Percentiles rank a stretch among this genome's conserved stretches.
Conservation (phyloP, 768 basidiomycete genomes). For the Pluteus cervinus region DNA sequence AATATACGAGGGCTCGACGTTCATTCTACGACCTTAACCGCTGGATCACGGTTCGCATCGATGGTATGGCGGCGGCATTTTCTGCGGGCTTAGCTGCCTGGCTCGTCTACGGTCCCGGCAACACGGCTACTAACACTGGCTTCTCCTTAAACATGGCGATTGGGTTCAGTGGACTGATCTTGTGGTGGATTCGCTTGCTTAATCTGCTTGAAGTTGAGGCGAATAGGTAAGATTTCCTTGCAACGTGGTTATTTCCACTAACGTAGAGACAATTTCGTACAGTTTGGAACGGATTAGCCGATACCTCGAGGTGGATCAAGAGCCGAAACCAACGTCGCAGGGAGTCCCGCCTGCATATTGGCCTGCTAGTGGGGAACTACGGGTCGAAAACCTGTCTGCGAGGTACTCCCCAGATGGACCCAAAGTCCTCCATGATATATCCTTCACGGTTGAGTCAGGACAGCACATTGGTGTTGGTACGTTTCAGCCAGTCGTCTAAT, state of each 20-base stretch:
- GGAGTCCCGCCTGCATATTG: conserved; percentile 52
- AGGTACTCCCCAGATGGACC: conserved; percentile 42
- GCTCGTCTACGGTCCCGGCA: conserved; percentile 38
- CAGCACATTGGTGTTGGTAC: conserved; percentile 48
- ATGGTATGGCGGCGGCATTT: conserved; percentile 52
- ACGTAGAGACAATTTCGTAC: background rate
- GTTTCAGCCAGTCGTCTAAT: conserved; percentile 3
- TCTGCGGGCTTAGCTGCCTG: conserved; percentile 49
- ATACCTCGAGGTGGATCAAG: too few relatives aligned
- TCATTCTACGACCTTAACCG: conserved; percentile 45
- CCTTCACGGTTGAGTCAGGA: conserved; percentile 49
- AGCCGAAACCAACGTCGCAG: too few relatives aligned
- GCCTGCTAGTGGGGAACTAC: conserved; percentile 48
- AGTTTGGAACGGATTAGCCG: too few relatives aligned
- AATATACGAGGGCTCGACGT: conserved; percentile 37
- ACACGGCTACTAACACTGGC: conserved; percentile 37
- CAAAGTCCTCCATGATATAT: conserved; percentile 39
- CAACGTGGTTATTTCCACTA: background rate
- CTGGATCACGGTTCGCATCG: conserved; percentile 45
- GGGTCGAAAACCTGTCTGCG: conserved; percentile 46
- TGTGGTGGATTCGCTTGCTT: conserved; percentile 38
- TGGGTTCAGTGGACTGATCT: conserved; percentile 48
- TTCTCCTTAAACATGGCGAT: conserved; percentile 58
- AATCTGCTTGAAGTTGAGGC: conserved; percentile 43
- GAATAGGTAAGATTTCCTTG: conserved; percentile 13